Evolutionary conservation across 2,329 filamentous ascomycete species (phyloP).

Genomic region (Fusarium cicatricum): DNA sequence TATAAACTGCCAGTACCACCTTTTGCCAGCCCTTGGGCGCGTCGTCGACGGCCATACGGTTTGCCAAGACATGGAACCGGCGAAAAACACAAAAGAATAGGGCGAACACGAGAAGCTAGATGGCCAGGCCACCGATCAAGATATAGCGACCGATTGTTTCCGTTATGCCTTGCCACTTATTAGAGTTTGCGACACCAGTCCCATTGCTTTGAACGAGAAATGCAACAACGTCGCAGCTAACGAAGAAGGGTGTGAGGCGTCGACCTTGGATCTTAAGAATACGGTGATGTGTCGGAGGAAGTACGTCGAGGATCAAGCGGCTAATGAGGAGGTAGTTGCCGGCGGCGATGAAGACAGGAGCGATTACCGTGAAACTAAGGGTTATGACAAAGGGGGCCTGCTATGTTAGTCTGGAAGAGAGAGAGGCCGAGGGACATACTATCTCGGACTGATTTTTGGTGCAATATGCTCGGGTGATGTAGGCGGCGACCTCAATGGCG

Average conservation of each 20-base stretch:
- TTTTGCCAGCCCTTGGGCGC: slow-evolving; percentile 49
- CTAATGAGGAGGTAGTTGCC: slow-evolving; percentile 61
- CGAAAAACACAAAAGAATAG: slow-evolving; percentile 52
- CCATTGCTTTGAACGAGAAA: slow-evolving; percentile 57
- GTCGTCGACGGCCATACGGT: slow-evolving; percentile 25
- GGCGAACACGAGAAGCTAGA: slow-evolving; percentile 52
- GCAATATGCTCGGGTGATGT: slow-evolving; percentile 50
- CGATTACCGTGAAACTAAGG: slow-evolving; percentile 55
- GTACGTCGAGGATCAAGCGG: slow-evolving; percentile 52
- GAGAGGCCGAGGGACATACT: slow-evolving; percentile 32
- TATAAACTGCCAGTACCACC: slow-evolving; percentile 53
- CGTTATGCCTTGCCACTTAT: slow-evolving; percentile 52
- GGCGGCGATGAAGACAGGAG: slow-evolving; percentile 58
- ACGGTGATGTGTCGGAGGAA: slow-evolving; percentile 45
- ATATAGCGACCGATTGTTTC: slow-evolving; percentile 51
- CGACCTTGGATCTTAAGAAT: slow-evolving; percentile 49
- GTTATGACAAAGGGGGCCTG: slow-evolving; percentile 51
- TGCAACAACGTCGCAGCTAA: slow-evolving; percentile 54
- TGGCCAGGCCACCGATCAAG: slow-evolving; percentile 52
- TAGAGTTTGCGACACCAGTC: slow-evolving; percentile 52
- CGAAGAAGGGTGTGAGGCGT: slow-evolving; percentile 56
- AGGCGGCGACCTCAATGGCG: slow-evolving; percentile 53
- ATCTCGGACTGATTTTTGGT: slow-evolving; percentile 47
- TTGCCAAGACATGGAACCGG: slow-evolving; percentile 49
- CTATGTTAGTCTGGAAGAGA: not conserved